Percentiles rank a stretch among this genome's conserved stretches.
phyloP scores from a whole-genome alignment of 352 stramenopile genomes.

The Globisporangium mamillatum region DNA sequence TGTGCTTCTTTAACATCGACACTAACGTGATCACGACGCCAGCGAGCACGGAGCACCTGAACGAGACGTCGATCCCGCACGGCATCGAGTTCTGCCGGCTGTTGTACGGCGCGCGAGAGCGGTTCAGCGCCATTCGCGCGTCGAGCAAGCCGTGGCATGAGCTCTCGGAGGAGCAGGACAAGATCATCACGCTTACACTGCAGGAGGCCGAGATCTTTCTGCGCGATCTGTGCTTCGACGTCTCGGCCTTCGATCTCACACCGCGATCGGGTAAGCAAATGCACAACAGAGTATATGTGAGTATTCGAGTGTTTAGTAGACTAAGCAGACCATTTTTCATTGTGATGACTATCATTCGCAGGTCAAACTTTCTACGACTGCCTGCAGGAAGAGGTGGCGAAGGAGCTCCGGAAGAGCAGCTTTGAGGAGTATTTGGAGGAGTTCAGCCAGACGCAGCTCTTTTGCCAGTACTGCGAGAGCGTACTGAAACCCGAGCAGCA shows the following conservation, averaged over 20 bases:
- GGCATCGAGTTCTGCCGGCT: conserved; percentile 57
- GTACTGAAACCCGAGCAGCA: conserved; percentile 42
- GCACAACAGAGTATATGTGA: not conserved
- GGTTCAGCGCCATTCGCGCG: conserved; percentile 39
- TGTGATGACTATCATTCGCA: conserved; percentile 1
- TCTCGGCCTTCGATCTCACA: conserved; percentile 55
- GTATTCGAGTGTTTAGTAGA: not conserved
- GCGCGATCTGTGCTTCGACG: conserved; percentile 62
- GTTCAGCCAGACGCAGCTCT: conserved; percentile 85
- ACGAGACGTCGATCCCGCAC: conserved; percentile 49
- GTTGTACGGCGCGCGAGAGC: conserved; percentile 49
- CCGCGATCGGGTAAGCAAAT: conserved; percentile 34
- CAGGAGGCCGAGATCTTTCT: conserved; percentile 74
- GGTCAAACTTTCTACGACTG: conserved; percentile 68
- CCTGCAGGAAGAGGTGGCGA: conserved; percentile 70
- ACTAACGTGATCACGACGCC: conserved; percentile 46
- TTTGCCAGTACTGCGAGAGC: conserved; percentile 85
- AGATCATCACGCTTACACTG: conserved; percentile 68
- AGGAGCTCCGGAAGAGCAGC: conserved; percentile 63
- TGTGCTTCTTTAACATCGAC: conserved; percentile 86
- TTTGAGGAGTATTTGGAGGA: conserved; percentile 75
- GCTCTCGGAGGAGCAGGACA: conserved; percentile 73
- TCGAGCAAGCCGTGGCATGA: conserved; percentile 72
- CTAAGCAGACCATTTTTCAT: not conserved
- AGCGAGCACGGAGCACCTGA: conserved; percentile 40